Evolutionary conservation across 805 yeast species (phyloP).

Genomic region (Debaryomyces maramus): DNA sequence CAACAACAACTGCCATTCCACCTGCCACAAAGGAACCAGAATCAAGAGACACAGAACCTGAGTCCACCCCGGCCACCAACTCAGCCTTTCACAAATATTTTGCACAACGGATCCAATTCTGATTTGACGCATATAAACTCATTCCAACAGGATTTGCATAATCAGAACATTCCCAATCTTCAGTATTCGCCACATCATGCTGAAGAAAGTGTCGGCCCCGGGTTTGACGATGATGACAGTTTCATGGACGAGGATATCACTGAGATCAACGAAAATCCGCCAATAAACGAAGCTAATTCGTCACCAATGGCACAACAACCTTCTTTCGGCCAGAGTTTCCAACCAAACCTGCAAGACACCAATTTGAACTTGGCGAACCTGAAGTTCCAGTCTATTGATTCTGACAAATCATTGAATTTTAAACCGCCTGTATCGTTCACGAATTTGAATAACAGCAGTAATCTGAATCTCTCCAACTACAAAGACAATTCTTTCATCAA

Average conservation of each 20-base stretch:
- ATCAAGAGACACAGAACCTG: too few relatives aligned
- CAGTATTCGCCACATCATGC: constrained; percentile 1
- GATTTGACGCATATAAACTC: not conserved
- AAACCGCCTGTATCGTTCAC: constrained; percentile 43
- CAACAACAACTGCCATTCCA: constrained; percentile 12
- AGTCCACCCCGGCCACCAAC: too few relatives aligned
- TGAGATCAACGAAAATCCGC: constrained; percentile 16
- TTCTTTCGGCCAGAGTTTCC: constrained; percentile 19
- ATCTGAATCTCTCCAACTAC: constrained; percentile 32
- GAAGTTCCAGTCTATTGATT: constrained; percentile 40
- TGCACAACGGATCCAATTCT: constrained; percentile 5
- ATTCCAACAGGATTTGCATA: constrained; percentile 1
- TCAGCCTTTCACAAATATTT: constrained; percentile 8
- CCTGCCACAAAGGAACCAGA: constrained; percentile 11
- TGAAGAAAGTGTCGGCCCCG: not conserved
- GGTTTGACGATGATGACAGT: constrained; percentile 23
- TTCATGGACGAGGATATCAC: constrained; percentile 44
- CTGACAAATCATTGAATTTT: constrained; percentile 28
- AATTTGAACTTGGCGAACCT: constrained; percentile 11
- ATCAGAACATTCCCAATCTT: constrained; percentile 5
- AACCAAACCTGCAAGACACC: constrained; percentile 12
- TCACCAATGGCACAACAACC: constrained; percentile 13
- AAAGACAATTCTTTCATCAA: constrained; percentile 17
- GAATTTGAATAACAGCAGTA: constrained; percentile 39
- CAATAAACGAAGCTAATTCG: constrained; percentile 6